Evolutionary conservation across 306 rosid genomes (phyloP).

Genomic region (Cicer pinnatifidum): DNA sequence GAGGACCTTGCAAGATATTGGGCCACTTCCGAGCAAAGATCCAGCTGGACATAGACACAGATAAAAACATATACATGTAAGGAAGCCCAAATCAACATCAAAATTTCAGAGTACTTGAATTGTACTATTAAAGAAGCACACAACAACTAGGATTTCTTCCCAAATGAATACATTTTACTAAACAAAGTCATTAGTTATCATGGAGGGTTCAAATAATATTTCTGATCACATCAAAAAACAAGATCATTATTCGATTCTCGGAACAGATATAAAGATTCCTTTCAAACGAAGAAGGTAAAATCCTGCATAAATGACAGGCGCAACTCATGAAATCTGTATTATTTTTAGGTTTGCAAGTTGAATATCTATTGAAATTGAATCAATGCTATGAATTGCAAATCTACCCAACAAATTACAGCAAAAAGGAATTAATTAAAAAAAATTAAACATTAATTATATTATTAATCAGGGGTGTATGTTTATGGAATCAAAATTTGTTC

Average conservation of each 20-base stretch:
- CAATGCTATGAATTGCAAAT: constrained; percentile 21
- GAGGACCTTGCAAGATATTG: constrained; percentile 88
- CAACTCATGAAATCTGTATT: not conserved
- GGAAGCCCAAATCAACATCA: constrained; percentile 6
- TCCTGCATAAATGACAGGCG: constrained; percentile 22
- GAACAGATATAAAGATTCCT: constrained; percentile 12
- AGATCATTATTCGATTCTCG: not conserved
- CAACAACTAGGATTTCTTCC: constrained; percentile 23
- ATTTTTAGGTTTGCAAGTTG: constrained; percentile 15
- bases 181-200: constrained; percentile 16
- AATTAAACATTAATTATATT: not conserved
- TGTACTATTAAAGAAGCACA: constrained; percentile 19
- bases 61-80: constrained; percentile 16
- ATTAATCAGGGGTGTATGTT: not conserved
- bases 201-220: constrained; percentile 15
- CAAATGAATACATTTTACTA: constrained; percentile 22
- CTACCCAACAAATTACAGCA: not conserved
- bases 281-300: not conserved
- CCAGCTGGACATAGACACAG: constrained; percentile 71
- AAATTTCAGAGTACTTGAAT: constrained; percentile 23
- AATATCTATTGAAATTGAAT: not conserved
- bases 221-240: not conserved
- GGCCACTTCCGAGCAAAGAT: constrained; percentile 99
- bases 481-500: too few relatives aligned
- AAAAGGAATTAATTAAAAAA: not conserved